A percentile compares a stretch with the other conserved stretches of the same genome.
These are phyloP conservation scores for Fonsecaea pugnacius DNA, from an alignment of 2,329 filamentous ascomycete species.

Conservation along the genomic window DNA sequence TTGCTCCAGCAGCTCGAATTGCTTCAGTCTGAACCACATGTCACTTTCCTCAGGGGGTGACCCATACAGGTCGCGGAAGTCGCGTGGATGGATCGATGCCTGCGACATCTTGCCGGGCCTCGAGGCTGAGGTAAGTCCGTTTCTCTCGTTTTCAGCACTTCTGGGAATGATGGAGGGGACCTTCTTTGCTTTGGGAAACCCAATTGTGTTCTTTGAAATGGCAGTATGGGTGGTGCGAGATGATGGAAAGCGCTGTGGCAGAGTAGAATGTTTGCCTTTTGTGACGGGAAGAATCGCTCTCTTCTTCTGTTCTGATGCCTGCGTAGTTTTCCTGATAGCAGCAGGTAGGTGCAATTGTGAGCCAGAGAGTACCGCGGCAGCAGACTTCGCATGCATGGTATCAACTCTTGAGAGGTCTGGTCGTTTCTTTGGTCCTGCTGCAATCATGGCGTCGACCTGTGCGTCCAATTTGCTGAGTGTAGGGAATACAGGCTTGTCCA, in stretches of 20 bases:
- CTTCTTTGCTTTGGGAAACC: slow-evolving; percentile 77
- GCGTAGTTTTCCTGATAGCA: slow-evolving; percentile 43
- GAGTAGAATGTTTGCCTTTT: slow-evolving; percentile 29
- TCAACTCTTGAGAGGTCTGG: slow-evolving; percentile 40
- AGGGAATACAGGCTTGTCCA: slow-evolving; percentile 37
- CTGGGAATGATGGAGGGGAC: slow-evolving; percentile 48
- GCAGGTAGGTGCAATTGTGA: slow-evolving; percentile 42
- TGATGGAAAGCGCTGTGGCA: slow-evolving; percentile 55
- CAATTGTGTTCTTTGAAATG: slow-evolving; percentile 79
- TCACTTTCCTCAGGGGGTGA: slow-evolving; percentile 48
- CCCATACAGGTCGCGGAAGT: slow-evolving; percentile 51
- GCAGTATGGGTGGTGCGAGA: slow-evolving; percentile 66
- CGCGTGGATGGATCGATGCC: slow-evolving; percentile 46
- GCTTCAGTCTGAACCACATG: slow-evolving; percentile 50
- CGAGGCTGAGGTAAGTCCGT: slow-evolving; percentile 41
- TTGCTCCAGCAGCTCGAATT: slow-evolving; percentile 46
- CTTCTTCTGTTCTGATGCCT: slow-evolving; percentile 46
- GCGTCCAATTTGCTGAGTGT: slow-evolving; percentile 44
- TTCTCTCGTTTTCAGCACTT: slow-evolving; percentile 17
- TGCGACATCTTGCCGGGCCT: slow-evolving; percentile 35
- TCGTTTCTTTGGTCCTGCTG: slow-evolving; percentile 62
- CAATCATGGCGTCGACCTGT: slow-evolving; percentile 68
- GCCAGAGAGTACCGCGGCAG: slow-evolving; percentile 46
- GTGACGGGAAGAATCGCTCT: slow-evolving; percentile 41
- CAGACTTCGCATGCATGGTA: slow-evolving; percentile 48